Conservation (phyloP, 139 green algal genomes). For the Micromonas commoda region DNA sequence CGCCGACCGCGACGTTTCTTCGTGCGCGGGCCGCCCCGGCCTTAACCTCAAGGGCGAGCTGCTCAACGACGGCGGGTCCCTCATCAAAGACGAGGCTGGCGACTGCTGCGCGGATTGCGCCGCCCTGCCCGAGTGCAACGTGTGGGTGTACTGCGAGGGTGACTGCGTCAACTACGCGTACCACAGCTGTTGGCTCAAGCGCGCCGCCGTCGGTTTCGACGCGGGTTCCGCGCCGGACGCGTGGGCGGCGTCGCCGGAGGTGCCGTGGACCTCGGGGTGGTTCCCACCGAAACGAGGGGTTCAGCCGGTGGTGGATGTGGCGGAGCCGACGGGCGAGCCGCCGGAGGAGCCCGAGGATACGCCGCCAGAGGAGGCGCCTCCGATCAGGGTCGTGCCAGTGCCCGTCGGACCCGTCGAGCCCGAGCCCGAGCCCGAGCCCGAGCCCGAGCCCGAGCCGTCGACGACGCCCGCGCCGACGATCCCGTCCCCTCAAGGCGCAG, state of each 20-base stretch:
- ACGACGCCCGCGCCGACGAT: not conserved
- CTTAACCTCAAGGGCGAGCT: constrained; percentile 15
- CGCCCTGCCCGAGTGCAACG: not conserved
- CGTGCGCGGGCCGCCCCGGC: not conserved
- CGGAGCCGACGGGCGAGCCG: not conserved
- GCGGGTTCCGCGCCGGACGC: not conserved
- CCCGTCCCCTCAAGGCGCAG: not conserved
- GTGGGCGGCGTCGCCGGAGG: not conserved
- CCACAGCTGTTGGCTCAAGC: constrained; percentile 18
- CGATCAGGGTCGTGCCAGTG: too few species aligned
- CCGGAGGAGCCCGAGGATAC: too few species aligned
- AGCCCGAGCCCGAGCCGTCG: too few species aligned
- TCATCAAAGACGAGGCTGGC: not conserved
- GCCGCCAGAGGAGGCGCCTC: too few species aligned
- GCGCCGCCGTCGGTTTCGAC: not conserved
- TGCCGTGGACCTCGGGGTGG: constrained; percentile 17
- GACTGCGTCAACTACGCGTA: constrained; percentile 17
- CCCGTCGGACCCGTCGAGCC: too few species aligned
- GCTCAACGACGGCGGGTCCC: not conserved
- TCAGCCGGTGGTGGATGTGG: not conserved
- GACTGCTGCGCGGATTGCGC: constrained; percentile 9
- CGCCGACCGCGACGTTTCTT: not conserved
- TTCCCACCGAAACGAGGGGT: not conserved
- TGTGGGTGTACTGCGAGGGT: constrained; percentile 17
- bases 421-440: too few species aligned